Conservation (phyloP, 495 filamentous ascomycete species). For the Penicillium canescens region DNA sequence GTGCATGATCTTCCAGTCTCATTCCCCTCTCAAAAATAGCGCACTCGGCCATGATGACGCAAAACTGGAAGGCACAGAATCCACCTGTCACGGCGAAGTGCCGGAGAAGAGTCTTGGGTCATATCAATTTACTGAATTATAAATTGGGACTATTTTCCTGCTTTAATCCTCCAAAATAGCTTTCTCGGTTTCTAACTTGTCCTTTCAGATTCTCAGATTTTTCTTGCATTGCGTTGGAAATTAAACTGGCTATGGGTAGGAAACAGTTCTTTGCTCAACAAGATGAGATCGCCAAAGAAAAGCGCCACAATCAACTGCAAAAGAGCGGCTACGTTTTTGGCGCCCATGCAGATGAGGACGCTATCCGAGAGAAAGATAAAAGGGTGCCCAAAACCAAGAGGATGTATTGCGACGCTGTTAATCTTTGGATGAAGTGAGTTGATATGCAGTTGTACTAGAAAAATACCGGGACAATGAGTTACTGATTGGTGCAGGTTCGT, state of each 20-base stretch:
- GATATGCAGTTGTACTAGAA: neutral
- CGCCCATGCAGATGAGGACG: conserved; percentile 14
- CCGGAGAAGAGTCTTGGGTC: neutral
- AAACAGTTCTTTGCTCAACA: conserved; percentile 14
- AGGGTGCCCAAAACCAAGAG: conserved; percentile 17
- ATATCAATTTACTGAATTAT: neutral
- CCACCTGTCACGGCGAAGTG: neutral
- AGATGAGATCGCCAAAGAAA: conserved; percentile 13
- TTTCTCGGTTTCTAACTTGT: conserved; percentile 66
- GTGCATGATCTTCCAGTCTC: neutral
- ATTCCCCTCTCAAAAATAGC: neutral
- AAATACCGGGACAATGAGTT: neutral
- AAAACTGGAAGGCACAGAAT: neutral
- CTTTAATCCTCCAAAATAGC: neutral
- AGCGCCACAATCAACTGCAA: neutral
- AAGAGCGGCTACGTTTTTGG: conserved; percentile 20
- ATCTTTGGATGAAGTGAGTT: conserved; percentile 17
- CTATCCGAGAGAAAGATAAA: conserved; percentile 18
- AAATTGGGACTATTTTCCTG: neutral
- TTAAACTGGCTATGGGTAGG: conserved; percentile 6
- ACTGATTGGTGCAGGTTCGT: conserved; percentile 11
- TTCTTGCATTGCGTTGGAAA: conserved; percentile 40
- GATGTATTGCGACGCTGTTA: conserved; percentile 2
- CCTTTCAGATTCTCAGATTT: conserved; percentile 26
- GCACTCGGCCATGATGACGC: neutral